Base-by-base conservation (phyloP, 108 stramenopile genomes). In the Craspedostauros australis region DNA sequence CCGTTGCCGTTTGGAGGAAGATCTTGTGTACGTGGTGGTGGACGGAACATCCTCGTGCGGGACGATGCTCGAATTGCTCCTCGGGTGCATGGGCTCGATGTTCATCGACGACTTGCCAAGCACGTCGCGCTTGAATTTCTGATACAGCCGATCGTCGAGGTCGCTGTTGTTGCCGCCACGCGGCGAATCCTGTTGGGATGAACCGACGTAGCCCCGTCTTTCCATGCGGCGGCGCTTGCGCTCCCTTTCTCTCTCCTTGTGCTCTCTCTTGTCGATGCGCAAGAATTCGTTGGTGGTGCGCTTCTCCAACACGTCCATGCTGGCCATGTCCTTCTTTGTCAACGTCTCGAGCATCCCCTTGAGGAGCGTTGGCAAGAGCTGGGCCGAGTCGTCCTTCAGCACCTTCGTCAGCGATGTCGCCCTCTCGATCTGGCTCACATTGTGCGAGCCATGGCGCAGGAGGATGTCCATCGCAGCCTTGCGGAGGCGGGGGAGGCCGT, bases 391-490 rank as follows among this genome's bases (percentile, higher is more conserved):
- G 36, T 81, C 84, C 31, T 61, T 43, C 20, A 84, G 46, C 37
- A 60, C 76, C 1, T 51, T 57, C 41, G 64, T 60, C 53, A 90
- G 84, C 4, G 30, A 44, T n/a, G 61, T 52, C 25, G 67, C 63
- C 40, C 65, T 46, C 40, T 54, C 62, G 5, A 84, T 46, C 38
- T 73, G 55, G 1, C 56, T 53, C 9, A 89, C 70, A 21, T 78
- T 81, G 12, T 51, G 43, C 28, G 56, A 42, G 22, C 78, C 70
- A 46, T 60, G 61, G 29, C 73, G 52, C 31, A 82, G 59, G 16
- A 86, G 48, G 12, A 76, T 50, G 18, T 68, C 78, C 82, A 92
- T 86, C 12, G 82, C 79, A 7, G 79, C 84, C 38, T 78, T 70
- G 32, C 84, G 75, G 43, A 88, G 67, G n/a, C 66, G 54, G 2